Percentiles rank a stretch among this genome's conserved stretches.
Conservation (phyloP, 2,329 filamentous ascomycete species). For the Aspergillus calidoustus region DNA sequence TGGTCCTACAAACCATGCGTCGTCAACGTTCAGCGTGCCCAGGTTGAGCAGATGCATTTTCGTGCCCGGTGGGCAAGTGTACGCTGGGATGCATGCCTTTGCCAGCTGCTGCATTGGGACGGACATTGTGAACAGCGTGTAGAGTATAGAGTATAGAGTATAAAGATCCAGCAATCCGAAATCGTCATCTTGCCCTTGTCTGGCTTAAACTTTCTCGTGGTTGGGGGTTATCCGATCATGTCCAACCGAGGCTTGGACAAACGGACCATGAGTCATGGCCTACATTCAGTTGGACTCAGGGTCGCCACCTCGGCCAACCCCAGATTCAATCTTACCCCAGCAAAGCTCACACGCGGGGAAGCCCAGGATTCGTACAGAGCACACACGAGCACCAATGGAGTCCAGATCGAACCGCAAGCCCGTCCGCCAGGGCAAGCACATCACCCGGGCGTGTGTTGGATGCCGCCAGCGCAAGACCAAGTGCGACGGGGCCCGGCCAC, state of each 20-base stretch:
- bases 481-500: constrained; percentile 34
- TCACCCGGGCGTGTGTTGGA: constrained; percentile 34
- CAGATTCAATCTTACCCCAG: background rate
- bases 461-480: constrained; percentile 41
- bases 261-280: background rate
- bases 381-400: constrained; percentile 48
- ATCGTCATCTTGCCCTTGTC: background rate
- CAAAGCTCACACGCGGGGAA: background rate
- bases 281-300: background rate
- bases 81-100: constrained; percentile 10
- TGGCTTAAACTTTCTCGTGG: background rate
- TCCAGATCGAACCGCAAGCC: constrained; percentile 29
- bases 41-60: constrained; percentile 54
- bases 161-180: background rate
- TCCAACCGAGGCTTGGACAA: background rate
- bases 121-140: background rate
- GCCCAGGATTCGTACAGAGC: too few relatives aligned
- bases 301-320: background rate
- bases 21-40: constrained; percentile 52
- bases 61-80: constrained; percentile 48
- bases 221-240: background rate
- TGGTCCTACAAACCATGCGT: constrained; percentile 44
- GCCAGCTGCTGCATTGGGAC: background rate
- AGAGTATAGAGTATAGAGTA: background rate
- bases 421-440: background rate